Percentiles rank a stretch among this genome's conserved stretches.
These are phyloP conservation scores for Verticillium nonalfalfae DNA, from an alignment of 2,329 filamentous ascomycete species.

Conservation along the genomic window DNA sequence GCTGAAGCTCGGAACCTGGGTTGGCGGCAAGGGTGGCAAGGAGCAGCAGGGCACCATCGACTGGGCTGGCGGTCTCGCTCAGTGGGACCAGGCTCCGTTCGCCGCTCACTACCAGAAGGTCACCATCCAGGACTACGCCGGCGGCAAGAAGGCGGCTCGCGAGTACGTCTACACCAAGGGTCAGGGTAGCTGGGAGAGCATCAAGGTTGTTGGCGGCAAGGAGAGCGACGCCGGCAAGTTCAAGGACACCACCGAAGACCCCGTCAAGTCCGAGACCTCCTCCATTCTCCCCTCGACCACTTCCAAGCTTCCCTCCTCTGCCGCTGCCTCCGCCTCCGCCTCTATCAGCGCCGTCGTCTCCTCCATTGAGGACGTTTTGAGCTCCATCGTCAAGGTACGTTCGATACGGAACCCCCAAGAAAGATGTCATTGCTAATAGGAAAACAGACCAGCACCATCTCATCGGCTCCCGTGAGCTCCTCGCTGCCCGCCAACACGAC, in stretches of 20 bases:
- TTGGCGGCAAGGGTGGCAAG: conserved; percentile 39
- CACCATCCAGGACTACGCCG: conserved; percentile 21
- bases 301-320: conserved; percentile 13
- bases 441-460: not conserved
- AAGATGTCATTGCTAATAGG: not conserved
- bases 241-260: not conserved
- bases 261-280: conserved; percentile 20
- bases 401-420: not conserved
- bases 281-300: conserved; percentile 32
- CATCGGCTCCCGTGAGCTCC: not conserved
- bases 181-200: conserved; percentile 18
- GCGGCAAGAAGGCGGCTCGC: conserved; percentile 16
- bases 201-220: conserved; percentile 20
- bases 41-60: conserved; percentile 51
- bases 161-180: conserved; percentile 22
- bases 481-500: not conserved
- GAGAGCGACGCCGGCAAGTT: conserved; percentile 2
- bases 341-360: not conserved
- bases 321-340: not conserved
- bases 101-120: conserved; percentile 17
- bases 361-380: not conserved
- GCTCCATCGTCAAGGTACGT: not conserved
- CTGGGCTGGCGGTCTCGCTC: conserved; percentile 57
- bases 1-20: conserved; percentile 55
- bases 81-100: conserved; percentile 20